Evolutionary conservation across 164 flowering plant genomes (phyloP), one percentile per base, ranked within the genome.

Genomic region (Brasenia schreberi): DNA sequence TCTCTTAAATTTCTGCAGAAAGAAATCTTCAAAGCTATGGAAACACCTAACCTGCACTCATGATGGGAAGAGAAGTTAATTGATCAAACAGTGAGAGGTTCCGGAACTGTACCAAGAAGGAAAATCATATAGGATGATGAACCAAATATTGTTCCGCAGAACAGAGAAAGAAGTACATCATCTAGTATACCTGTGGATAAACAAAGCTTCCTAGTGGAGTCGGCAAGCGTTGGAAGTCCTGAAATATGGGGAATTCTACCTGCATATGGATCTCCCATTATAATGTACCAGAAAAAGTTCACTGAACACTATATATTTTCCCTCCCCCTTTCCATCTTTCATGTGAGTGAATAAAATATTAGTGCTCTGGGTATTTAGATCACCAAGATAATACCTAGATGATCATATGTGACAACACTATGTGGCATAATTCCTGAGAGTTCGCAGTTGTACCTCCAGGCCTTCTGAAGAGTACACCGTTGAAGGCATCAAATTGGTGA

Each of bases 401-500:
- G 39, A 33, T 2, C 39, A 33, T 33, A 33, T 3, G 39, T 33
- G 39, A 33, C 39, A 33, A 33, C 39, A 33, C 39, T 33, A 33
- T 33, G 39, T 33, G 39, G 39, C 39, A 33, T 33, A 33, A 4
- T 33, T 33, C 39, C 39, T 33, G 39, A 33, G 39, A 33, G 39
- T 33, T 33, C 39, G 3, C 39, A 33, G 39, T 33, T 33, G 62
- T 76, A 86, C 88, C 88, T 86, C 88, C 59, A 81, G 45, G 19
- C 91, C 85, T 27, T 82, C 82, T 23, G 61, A 72, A 4, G 91
- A 86, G 74, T 84, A 86, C 19, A 76, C 80, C 16, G 91, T 87
- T 52, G 85, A 81, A n/a, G 16, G 68, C 58, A 74, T 77, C 91
- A 86, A 84, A 45, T 71, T 75, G 5, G 84, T 84, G 75, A 86